These are phyloP conservation scores for Globomyces pollinis-pini DNA, from an alignment of 192 early-diverging fungal genomes.

Conservation along the genomic window DNA sequence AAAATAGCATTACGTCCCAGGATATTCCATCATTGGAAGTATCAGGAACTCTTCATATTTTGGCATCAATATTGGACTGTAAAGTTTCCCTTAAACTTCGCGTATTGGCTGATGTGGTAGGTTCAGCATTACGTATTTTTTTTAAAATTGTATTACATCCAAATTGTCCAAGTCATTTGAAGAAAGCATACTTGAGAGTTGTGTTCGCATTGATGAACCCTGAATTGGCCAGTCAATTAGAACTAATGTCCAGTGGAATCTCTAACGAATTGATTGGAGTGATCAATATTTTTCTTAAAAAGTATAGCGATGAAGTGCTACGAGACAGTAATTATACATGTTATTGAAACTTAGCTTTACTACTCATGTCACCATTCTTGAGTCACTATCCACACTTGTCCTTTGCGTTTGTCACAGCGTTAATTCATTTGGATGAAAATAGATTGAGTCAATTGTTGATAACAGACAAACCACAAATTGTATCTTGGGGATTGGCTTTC, in stretches of 20 bases:
- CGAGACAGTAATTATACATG: constrained; percentile 14
- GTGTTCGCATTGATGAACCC: constrained; percentile 10
- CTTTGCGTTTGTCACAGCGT: constrained; percentile 21
- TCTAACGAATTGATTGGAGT: not conserved
- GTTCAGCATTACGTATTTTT: not conserved
- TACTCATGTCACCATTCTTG: constrained; percentile 20
- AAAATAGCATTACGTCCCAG: too few relatives aligned
- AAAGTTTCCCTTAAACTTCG: not conserved
- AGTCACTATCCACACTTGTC: constrained; percentile 11
- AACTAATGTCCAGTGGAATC: constrained; percentile 2
- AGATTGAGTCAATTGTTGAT: not conserved
- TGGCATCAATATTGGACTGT: constrained; percentile 7
- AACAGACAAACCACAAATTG: not conserved
- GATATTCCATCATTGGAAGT: constrained; percentile 20
- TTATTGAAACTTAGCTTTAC: constrained; percentile 7
- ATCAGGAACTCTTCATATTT: constrained; percentile 25
- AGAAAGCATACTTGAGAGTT: constrained; percentile 29
- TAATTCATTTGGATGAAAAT: constrained; percentile 14
- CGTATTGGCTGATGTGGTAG: constrained; percentile 3
- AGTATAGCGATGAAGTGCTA: constrained; percentile 15
- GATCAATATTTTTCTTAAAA: constrained; percentile 6
- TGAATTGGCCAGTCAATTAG: not conserved
- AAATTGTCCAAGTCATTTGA: constrained; percentile 17
- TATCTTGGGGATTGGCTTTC: constrained; percentile 24
- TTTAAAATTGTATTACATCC: constrained; percentile 10